These are phyloP conservation scores for Limnomonas spitsbergensis DNA, from an alignment of 139 green algal genomes.

Conservation along the genomic window DNA sequence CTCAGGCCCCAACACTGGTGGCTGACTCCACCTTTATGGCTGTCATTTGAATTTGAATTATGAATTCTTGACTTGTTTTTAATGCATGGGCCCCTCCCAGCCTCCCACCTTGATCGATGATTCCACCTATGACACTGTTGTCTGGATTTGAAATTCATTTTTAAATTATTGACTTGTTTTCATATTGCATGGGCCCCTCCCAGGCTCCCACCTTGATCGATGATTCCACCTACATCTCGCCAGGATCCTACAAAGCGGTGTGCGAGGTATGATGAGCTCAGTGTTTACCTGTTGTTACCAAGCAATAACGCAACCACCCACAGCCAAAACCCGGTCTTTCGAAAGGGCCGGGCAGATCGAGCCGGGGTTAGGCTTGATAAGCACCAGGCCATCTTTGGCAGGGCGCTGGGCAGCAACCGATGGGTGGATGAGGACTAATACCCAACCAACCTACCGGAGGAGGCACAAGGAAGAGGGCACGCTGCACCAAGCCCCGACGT, in stretches of 20 bases:
- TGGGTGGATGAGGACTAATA: not conserved
- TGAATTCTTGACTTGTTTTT: too few relatives aligned
- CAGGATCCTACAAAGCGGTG: slow-evolving; percentile 27
- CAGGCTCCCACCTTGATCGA: slow-evolving; percentile 40
- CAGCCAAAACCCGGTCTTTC: too few relatives aligned
- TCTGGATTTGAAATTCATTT: too few relatives aligned
- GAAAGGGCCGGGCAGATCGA: not conserved
- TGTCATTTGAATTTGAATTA: too few relatives aligned
- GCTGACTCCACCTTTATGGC: slow-evolving; percentile 47
- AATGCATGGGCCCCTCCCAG: too few relatives aligned
- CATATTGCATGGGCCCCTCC: too few relatives aligned
- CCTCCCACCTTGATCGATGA: slow-evolving; percentile 37
- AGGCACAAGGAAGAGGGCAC: too few relatives aligned
- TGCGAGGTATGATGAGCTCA: slow-evolving; percentile 13
- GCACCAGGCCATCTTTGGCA: too few relatives aligned
- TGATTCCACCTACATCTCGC: slow-evolving; percentile 43
- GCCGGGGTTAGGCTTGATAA: not conserved
- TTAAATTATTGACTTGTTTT: too few relatives aligned
- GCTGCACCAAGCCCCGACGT: too few relatives aligned
- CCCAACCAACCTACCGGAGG: too few relatives aligned
- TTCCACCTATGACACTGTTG: too few relatives aligned
- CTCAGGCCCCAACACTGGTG: slow-evolving; percentile 36
- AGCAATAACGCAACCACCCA: not conserved
- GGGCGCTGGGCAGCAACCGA: not conserved
- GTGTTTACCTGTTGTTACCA: not conserved